phyloP scores from a whole-genome alignment of 2,329 filamentous ascomycete genomes.

The Ophiostoma tasmaniense region DNA sequence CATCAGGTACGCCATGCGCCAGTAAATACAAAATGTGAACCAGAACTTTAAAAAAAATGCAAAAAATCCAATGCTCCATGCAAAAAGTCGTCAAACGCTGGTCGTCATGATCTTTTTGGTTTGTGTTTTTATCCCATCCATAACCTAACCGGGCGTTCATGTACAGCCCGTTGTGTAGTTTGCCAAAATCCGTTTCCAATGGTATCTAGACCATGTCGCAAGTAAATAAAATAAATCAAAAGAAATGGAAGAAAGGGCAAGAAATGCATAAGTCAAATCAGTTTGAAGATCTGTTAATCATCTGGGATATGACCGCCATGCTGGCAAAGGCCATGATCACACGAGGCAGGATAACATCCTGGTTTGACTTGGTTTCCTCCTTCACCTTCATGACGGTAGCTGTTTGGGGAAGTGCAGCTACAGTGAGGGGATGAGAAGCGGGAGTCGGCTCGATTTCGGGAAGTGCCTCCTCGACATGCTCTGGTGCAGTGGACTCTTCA shows the following conservation, averaged over 20 bases:
- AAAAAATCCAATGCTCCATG: neutral
- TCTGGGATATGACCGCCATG: slow-evolving; percentile 23
- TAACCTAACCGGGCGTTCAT: neutral
- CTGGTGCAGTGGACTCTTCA: neutral
- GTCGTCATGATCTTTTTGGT: slow-evolving; percentile 7
- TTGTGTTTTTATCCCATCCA: slow-evolving; percentile 9
- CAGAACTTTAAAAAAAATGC: neutral
- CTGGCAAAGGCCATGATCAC: slow-evolving; percentile 28
- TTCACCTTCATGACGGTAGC: neutral
- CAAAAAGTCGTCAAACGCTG: slow-evolving; percentile 9
- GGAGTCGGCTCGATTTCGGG: neutral
- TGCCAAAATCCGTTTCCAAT: neutral
- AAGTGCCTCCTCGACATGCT: neutral
- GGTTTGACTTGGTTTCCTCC: neutral
- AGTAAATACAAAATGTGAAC: slow-evolving; percentile 1
- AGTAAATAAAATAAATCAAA: neutral
- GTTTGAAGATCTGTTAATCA: slow-evolving; percentile 18
- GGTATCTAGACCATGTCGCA: neutral
- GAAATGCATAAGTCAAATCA: neutral
- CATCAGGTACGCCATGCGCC: slow-evolving; percentile 6
- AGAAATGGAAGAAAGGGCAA: neutral
- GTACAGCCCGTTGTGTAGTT: neutral
- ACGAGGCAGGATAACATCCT: slow-evolving; percentile 21
- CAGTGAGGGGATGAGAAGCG: neutral
- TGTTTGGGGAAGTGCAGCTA: neutral